Evolutionary conservation across 1,284 basidiomycete species (phyloP), one percentile per base, ranked within the genome.

Genomic region (Ustanciosporium gigantosporum): DNA sequence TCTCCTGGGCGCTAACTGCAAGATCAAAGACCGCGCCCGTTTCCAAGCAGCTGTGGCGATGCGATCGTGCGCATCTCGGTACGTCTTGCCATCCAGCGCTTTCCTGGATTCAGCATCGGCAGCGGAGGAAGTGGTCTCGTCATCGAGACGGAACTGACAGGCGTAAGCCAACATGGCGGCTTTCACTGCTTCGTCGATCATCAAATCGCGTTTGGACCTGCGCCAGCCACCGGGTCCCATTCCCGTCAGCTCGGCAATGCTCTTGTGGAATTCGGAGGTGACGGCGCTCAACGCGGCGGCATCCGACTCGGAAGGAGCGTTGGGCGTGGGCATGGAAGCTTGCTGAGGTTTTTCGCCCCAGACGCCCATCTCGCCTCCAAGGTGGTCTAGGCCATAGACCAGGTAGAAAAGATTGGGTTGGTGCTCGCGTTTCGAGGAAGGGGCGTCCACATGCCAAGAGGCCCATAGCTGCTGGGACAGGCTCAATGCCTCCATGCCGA

Each of bases 151-250:
- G 40, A 59, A 66, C 23, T 66, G 62, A 25, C 62, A 66, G 2
- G 62, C 62, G n/a, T 66, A 66, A 4, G 62, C 62, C 14, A 66
- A 41, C 62, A 66, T 66, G 9, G 52, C 52, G 1, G 62, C 62
- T 27, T 66, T 66, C 36, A 66, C 62, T 11, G 62, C 62, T 31
- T 66, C 62, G 35, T 66, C 62, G 19, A 66, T 57, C 51, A 57
- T 53, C 13, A 57, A 31, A 23, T 66, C 62, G 11, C 61, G 36
- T 36, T 59, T 52, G 4, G 61, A 65, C 24, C 51, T 35, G 8
- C 47, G 41, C 61, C 61, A 65, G 22, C 61, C 61, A 22, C 55
- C 61, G 1, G 56, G 51, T 14, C 44, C 50, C 47, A 55, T 55
- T 14, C 61, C 61, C n/a, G 49, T 23, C 2, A 65, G 16, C 31